Evolutionary conservation across 345 rosid species (phyloP).

Genomic region (Pistacia vera): DNA sequence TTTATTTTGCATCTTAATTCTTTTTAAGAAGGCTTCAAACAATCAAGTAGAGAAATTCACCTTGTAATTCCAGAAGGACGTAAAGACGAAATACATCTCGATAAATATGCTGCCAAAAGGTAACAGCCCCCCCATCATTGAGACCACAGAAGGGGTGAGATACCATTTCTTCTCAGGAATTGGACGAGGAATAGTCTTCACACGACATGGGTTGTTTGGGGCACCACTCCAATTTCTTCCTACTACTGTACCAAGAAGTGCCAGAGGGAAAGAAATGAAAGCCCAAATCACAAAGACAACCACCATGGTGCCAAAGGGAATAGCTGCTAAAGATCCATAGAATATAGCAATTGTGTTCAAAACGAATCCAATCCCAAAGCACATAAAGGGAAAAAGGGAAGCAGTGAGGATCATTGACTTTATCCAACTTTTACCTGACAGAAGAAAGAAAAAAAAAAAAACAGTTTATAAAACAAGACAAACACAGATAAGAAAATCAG

Average conservation of each 20-base stretch:
- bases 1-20: background rate
- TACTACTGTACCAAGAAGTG: slow-evolving; percentile 91
- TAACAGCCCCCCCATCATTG: slow-evolving; percentile 89
- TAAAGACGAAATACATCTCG: slow-evolving; percentile 97
- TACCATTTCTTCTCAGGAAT: slow-evolving; percentile 98
- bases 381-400: slow-evolving; percentile 88
- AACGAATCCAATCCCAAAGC: slow-evolving; percentile 87
- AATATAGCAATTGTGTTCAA: slow-evolving; percentile 89
- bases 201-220: slow-evolving; percentile 95
- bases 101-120: slow-evolving; percentile 98
- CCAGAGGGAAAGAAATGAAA: slow-evolving; percentile 91
- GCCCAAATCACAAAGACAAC: slow-evolving; percentile 94
- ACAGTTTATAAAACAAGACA: slow-evolving; percentile 7
- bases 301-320: slow-evolving; percentile 95
- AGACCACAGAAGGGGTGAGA: slow-evolving; percentile 88
- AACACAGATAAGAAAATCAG: background rate
- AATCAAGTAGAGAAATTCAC: slow-evolving; percentile 34
- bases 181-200: slow-evolving; percentile 94
- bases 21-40: background rate
- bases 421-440: slow-evolving; percentile 90
- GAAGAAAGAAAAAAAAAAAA: slow-evolving; percentile 1
- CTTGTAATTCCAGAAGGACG: slow-evolving; percentile 99
- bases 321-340: slow-evolving; percentile 92
- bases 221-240: slow-evolving; percentile 97
- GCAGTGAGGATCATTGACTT: slow-evolving; percentile 96